phyloP scores from a whole-genome alignment of 2,329 filamentous ascomycete species.

The Talaromyces sp. region DNA sequence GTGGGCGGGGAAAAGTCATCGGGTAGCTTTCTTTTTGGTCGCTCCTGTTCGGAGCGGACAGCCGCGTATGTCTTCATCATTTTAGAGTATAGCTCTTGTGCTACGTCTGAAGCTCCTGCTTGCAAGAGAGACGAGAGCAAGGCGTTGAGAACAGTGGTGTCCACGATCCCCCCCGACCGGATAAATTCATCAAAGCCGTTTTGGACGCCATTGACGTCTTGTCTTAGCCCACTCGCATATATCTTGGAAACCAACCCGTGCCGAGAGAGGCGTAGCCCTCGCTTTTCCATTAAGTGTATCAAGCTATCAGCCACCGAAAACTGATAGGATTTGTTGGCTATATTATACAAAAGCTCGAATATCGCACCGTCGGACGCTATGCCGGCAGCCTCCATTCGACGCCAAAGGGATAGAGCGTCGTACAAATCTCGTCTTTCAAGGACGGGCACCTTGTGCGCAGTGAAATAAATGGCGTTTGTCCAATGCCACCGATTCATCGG shows the following conservation, averaged over 20 bases:
- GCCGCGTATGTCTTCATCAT: constrained; percentile 63
- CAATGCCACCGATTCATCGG: constrained; percentile 65
- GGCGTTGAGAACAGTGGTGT: constrained; percentile 80
- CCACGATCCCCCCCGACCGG: constrained; percentile 78
- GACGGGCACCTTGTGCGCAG: constrained; percentile 62
- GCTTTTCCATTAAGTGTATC: constrained; percentile 69
- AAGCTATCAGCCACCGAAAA: constrained; percentile 80
- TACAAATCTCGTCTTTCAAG: constrained; percentile 58
- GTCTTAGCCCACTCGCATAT: constrained; percentile 71
- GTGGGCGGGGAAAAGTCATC: constrained; percentile 17
- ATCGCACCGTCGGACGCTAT: constrained; percentile 68
- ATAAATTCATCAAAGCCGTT: constrained; percentile 78
- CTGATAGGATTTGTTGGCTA: constrained; percentile 79
- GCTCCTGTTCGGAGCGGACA: background rate
- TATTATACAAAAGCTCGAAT: constrained; percentile 88
- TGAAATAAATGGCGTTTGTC: constrained; percentile 78
- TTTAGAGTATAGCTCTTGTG: constrained; percentile 72
- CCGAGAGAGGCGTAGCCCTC: constrained; percentile 65
- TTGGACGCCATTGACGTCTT: constrained; percentile 68
- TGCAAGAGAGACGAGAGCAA: constrained; percentile 74
- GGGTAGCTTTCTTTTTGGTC: constrained; percentile 7
- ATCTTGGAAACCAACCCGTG: constrained; percentile 79
- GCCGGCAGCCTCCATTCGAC: constrained; percentile 76
- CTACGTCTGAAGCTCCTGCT: constrained; percentile 69
- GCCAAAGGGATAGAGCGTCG: constrained; percentile 72